Evolutionary conservation across 164 flowering plant genomes (phyloP).

Genomic region (Echeveria elegans): DNA sequence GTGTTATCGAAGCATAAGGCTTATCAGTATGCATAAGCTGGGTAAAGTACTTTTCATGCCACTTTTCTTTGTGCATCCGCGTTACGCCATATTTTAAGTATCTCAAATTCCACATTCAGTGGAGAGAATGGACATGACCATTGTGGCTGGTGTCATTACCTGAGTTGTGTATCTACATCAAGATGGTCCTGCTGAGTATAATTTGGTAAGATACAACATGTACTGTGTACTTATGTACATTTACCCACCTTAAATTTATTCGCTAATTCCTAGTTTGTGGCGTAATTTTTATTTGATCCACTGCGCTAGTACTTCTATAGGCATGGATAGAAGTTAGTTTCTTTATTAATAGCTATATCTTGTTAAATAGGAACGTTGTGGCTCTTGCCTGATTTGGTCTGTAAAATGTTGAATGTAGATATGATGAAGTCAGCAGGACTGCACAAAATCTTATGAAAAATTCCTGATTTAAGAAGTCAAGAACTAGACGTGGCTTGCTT

Average conservation of each 20-base stretch:
- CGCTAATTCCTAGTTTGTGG: neutral
- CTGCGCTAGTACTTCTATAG: constrained; percentile 27
- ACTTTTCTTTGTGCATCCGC: neutral
- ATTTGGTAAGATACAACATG: neutral
- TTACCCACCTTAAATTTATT: neutral
- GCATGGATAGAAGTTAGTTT: too few species aligned
- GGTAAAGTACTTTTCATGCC: constrained; percentile 31
- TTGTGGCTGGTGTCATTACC: constrained; percentile 79
- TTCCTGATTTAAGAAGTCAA: neutral
- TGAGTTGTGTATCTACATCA: constrained; percentile 75
- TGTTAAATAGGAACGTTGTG: too few species aligned
- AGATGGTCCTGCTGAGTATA: constrained; percentile 32
- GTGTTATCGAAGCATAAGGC: too few species aligned
- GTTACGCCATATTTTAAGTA: neutral
- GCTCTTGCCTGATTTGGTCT: neutral
- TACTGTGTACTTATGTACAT: neutral
- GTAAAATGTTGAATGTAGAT: too few species aligned
- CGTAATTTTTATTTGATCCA: constrained; percentile 15
- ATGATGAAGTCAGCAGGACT: neutral
- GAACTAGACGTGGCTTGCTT: neutral
- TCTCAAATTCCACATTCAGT: constrained; percentile 18
- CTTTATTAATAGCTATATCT: too few species aligned
- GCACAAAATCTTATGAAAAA: neutral
- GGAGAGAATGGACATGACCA: constrained; percentile 56
- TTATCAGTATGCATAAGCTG: constrained; percentile 55